Conservation (phyloP, 2,329 filamentous ascomycete genomes). For the Cytospora paraplurivora region DNA sequence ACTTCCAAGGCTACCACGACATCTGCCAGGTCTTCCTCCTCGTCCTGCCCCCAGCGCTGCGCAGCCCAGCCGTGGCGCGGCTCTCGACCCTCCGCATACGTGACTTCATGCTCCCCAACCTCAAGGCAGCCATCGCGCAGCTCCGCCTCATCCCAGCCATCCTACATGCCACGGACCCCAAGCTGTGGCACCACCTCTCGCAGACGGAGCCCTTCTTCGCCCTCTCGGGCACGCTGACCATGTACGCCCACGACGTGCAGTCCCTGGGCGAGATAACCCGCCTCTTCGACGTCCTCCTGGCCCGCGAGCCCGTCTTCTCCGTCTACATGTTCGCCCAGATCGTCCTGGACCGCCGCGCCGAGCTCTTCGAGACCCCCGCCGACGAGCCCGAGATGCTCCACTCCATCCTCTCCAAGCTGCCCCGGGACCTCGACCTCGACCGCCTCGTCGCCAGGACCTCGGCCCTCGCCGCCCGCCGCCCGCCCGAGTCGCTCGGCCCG, state of each 20-base stretch:
- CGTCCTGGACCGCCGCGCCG: conserved; percentile 74
- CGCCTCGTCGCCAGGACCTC: conserved; percentile 68
- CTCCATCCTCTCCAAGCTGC: conserved; percentile 83
- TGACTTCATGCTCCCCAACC: conserved; percentile 94
- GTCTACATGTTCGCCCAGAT: conserved; percentile 93
- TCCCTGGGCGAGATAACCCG: conserved; percentile 85
- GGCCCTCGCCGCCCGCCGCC: conserved; percentile 63
- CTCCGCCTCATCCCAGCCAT: conserved; percentile 86
- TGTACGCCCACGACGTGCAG: conserved; percentile 96
- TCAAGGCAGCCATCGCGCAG: conserved; percentile 79
- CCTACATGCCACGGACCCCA: conserved; percentile 69
- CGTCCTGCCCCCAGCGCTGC: conserved; percentile 68
- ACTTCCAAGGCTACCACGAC: conserved; percentile 99
- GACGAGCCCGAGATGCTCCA: conserved; percentile 94
- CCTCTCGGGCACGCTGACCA: conserved; percentile 86
- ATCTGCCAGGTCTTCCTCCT: conserved; percentile 95
- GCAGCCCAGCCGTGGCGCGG: conserved; percentile 69
- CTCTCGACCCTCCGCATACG: conserved; percentile 88
- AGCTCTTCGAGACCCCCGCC: conserved; percentile 79
- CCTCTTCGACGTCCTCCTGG: conserved; percentile 89
- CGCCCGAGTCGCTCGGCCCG: conserved; percentile 72
- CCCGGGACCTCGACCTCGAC: conserved; percentile 79
- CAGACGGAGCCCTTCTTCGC: conserved; percentile 87
- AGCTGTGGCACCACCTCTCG: conserved; percentile 74
- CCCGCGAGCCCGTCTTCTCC: conserved; percentile 82